phyloP scores from a whole-genome alignment of 1,284 basidiomycete species.

The Waitea zeae region DNA sequence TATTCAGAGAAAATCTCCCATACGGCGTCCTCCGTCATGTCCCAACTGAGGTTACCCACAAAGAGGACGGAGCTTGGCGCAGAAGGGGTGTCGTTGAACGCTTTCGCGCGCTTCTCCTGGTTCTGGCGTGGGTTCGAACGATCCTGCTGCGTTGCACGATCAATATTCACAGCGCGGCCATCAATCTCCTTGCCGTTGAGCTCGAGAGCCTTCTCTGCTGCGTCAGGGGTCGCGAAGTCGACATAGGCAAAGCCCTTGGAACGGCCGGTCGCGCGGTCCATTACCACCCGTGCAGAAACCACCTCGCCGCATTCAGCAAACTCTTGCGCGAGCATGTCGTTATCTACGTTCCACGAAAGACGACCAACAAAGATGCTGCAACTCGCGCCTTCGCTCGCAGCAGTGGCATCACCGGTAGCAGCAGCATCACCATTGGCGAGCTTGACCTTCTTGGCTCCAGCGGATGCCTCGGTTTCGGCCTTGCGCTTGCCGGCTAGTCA shows the following conservation, averaged over 20 bases:
- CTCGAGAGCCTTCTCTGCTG: slow-evolving; percentile 63
- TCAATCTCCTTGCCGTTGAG: slow-evolving; percentile 81
- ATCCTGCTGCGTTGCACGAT: slow-evolving; percentile 57
- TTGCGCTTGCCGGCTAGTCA: slow-evolving; percentile 74
- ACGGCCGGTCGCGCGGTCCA: slow-evolving; percentile 77
- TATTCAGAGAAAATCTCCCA: slow-evolving; percentile 90
- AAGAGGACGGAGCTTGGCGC: slow-evolving; percentile 71
- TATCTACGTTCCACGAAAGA: slow-evolving; percentile 95
- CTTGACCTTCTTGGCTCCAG: slow-evolving; percentile 75
- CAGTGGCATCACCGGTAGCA: too few relatives aligned
- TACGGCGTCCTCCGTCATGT: slow-evolving; percentile 67
- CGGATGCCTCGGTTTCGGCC: slow-evolving; percentile 45
- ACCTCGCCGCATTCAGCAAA: slow-evolving; percentile 85
- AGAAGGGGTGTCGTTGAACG: slow-evolving; percentile 59
- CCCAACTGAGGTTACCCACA: slow-evolving; percentile 82
- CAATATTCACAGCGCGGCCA: slow-evolving; percentile 78
- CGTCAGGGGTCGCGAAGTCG: slow-evolving; percentile 67
- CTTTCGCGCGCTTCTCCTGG: slow-evolving; percentile 57
- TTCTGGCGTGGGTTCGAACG: slow-evolving; percentile 32
- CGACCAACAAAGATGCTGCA: slow-evolving; percentile 85
- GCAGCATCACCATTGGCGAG: slow-evolving; percentile 36
- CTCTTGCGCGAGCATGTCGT: slow-evolving; percentile 88
- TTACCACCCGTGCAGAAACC: slow-evolving; percentile 75
- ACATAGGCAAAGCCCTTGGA: slow-evolving; percentile 94
- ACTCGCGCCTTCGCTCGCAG: slow-evolving; percentile 30